phyloP scores from a whole-genome alignment of 345 rosid species.

The Mangifera indica region DNA sequence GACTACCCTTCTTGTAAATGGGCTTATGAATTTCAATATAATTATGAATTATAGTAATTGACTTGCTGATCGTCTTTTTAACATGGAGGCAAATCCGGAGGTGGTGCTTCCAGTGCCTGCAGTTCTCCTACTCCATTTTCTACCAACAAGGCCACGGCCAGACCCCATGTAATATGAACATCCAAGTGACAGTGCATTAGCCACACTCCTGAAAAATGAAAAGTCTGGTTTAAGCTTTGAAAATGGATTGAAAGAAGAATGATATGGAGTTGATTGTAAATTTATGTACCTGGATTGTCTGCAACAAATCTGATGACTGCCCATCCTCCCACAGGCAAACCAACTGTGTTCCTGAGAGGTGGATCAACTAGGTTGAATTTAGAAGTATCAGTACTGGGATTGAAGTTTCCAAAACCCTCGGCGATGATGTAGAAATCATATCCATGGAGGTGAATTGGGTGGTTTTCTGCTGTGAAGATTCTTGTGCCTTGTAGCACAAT shows the following conservation, averaged over 20 bases:
- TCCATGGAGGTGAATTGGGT: slow-evolving; percentile 92
- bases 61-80: slow-evolving; percentile 20
- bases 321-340: slow-evolving; percentile 83
- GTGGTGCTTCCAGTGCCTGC: slow-evolving; percentile 61
- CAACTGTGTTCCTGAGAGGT: slow-evolving; percentile 81
- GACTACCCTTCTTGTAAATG: slow-evolving; percentile 14
- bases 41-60: not conserved
- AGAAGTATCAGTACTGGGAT: slow-evolving; percentile 54
- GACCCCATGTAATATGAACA: slow-evolving; percentile 82
- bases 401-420: slow-evolving; percentile 85
- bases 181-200: slow-evolving; percentile 95
- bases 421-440: slow-evolving; percentile 88
- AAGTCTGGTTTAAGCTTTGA: not conserved
- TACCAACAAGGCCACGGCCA: slow-evolving; percentile 84
- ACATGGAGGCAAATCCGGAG: slow-evolving; percentile 66
- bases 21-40: slow-evolving; percentile 14
- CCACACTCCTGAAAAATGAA: slow-evolving; percentile 63
- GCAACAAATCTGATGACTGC: slow-evolving; percentile 90
- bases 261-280: not conserved
- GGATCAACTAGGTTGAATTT: slow-evolving; percentile 92
- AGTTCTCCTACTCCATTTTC: slow-evolving; percentile 66
- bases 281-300: slow-evolving; percentile 76
- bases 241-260: not conserved
- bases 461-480: slow-evolving; percentile 81
- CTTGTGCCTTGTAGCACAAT: slow-evolving; percentile 81